These are phyloP conservation scores for Nicotiana tabacum DNA, from an alignment of 257 asterid species.

Conservation along the genomic window DNA sequence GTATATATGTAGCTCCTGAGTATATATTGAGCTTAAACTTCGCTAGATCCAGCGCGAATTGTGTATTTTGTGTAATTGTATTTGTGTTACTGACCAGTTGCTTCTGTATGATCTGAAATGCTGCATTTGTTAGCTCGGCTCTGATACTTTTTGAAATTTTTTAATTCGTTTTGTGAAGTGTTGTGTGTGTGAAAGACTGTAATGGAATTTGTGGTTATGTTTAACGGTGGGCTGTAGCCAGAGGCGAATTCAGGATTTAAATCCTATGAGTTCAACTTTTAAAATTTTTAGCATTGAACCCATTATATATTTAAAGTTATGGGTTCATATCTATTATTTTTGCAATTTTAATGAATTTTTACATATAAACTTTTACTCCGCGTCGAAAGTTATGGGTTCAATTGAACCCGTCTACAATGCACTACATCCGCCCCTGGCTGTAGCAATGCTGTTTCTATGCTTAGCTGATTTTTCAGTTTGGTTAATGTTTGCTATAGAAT, in stretches of 20 bases:
- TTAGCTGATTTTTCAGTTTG: neutral
- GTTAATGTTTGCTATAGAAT: neutral
- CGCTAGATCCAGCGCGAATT: neutral
- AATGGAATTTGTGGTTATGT: neutral
- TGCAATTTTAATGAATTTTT: too few relatives aligned
- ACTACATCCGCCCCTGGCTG: too few relatives aligned
- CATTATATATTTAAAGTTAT: too few relatives aligned
- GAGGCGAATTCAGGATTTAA: too few relatives aligned
- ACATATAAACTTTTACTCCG: too few relatives aligned
- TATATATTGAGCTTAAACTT: conserved; percentile 8
- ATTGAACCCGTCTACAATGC: too few relatives aligned
- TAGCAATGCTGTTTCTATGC: neutral
- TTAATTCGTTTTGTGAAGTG: neutral
- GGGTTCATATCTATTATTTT: too few relatives aligned
- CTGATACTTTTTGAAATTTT: neutral
- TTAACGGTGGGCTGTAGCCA: neutral
- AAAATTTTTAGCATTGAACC: too few relatives aligned
- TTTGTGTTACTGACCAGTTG: too few relatives aligned
- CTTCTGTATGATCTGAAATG: too few relatives aligned
- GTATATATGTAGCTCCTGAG: neutral
- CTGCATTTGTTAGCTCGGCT: neutral
- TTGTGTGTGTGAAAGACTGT: neutral
- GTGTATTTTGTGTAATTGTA: neutral
- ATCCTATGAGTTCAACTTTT: too few relatives aligned
- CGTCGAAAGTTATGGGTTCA: too few relatives aligned